Conservation (phyloP, 73 alveolate species). For the Uronychia binucleata region DNA sequence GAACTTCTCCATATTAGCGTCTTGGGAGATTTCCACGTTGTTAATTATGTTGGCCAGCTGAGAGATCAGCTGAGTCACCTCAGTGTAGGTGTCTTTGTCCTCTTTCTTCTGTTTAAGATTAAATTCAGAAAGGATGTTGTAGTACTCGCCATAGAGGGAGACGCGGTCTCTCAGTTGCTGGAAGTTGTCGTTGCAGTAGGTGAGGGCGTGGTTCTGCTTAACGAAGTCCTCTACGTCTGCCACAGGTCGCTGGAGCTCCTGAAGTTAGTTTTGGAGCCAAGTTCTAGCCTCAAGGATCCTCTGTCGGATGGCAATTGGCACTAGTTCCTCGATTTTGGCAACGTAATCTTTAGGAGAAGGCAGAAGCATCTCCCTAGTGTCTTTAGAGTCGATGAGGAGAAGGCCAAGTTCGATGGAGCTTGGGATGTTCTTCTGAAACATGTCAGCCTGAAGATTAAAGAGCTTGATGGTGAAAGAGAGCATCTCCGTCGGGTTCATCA, state of each 20-base stretch:
- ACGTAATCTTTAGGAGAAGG: constrained; percentile 44
- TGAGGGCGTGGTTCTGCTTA: constrained; percentile 18
- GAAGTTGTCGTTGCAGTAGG: constrained; percentile 43
- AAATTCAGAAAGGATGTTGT: constrained; percentile 47
- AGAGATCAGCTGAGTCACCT: constrained; percentile 35
- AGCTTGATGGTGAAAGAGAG: constrained; percentile 37
- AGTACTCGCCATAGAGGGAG: constrained; percentile 29
- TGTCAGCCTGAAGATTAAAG: constrained; percentile 13
- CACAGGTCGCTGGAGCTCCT: constrained; percentile 21
- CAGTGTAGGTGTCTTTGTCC: constrained; percentile 56
- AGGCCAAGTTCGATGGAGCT: constrained; percentile 39
- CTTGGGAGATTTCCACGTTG: constrained; percentile 38
- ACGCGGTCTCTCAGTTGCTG: constrained; percentile 39
- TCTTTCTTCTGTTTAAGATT: constrained; percentile 47
- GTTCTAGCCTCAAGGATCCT: constrained; percentile 29
- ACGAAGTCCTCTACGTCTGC: constrained; percentile 58
- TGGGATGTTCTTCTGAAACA: constrained; percentile 26
- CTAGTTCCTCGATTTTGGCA: constrained; percentile 39
- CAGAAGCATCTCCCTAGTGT: constrained; percentile 21
- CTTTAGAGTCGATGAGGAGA: constrained; percentile 35
- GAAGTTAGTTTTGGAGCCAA: constrained; percentile 24
- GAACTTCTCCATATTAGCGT: constrained; percentile 49
- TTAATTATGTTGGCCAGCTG: constrained; percentile 28
- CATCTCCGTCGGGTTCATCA: constrained; percentile 39
- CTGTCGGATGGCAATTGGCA: constrained; percentile 32